Evolutionary conservation across 192 early-diverging fungal genomes (phyloP), one percentile per base, ranked within the genome.

Genomic region (Coemansia pectinata): DNA sequence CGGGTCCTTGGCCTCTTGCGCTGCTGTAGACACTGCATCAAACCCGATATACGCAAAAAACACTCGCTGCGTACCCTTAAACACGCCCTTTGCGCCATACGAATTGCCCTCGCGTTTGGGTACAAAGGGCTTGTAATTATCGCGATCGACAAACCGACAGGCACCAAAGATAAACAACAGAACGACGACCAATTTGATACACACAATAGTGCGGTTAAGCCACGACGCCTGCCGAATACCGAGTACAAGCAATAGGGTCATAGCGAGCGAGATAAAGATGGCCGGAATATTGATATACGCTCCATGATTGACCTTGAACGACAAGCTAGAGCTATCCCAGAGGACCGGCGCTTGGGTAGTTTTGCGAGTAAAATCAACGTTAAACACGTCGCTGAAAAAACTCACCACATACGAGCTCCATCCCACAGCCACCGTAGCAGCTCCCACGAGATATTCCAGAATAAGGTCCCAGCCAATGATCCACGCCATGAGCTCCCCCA

Each of bases 391-490:
- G 12, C 53, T 21, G 44, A 94, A 78, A 59, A 96, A 92, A 3
- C 73, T 73, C 8, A 87, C 88, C 68, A 97, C 81, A 70, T 97
- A 97, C 0, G 77, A 85, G 17, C 93, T 92, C 92, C 93, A 97
- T 8, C 93, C 91, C 9, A 88, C 87, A 15, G 93, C 88, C 36
- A 95, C 92, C 0, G 93, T 90, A 0, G 93, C 91, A 19, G 93
- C 90, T 3, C 91, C 91, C 15, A 95, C 90, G 74, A 94, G 81
- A 73, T 94, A 96, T 79, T 96, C 95, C 31, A 96, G 78, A 11
- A 94, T 91, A 39, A 96, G 76, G 78, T 94, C 91, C 95, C 95
- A 96, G 14, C 93, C 94, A 67, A 95, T 91, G 44, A 93, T 91
- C 95, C 95, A 96, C 1, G 90, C 94, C 21, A 93, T 66, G 23